Evolutionary conservation across 768 basidiomycete species (phyloP).

Genomic region (Auriculariales sp.): DNA sequence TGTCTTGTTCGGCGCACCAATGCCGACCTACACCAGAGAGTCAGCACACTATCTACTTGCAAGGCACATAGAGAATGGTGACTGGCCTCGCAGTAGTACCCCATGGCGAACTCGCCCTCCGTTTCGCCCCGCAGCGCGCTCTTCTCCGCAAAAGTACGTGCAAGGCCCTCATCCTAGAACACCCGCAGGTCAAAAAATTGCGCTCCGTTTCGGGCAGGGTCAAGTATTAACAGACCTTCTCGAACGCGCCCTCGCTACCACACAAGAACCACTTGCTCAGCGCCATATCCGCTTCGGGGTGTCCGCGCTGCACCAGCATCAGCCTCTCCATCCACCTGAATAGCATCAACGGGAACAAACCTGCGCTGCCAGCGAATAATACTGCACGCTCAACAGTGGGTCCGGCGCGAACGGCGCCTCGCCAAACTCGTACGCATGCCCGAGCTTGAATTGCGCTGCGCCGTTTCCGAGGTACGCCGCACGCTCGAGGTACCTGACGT

Average conservation of each 20-base stretch:
- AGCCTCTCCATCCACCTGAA: neutral
- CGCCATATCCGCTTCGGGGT: conserved; percentile 92
- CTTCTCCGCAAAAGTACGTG: conserved; percentile 83
- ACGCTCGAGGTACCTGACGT: conserved; percentile 66
- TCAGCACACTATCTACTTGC: neutral
- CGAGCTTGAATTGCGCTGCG: conserved; percentile 78
- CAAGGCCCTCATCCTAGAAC: conserved; percentile 76
- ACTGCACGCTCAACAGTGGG: conserved; percentile 78
- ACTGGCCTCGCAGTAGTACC: conserved; percentile 65
- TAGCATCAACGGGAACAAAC: neutral
- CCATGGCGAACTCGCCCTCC: conserved; percentile 87
- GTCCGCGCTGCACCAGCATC: conserved; percentile 60
- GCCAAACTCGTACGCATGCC: conserved; percentile 86
- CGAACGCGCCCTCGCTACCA: conserved; percentile 37
- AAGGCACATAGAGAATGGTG: too few relatives aligned
- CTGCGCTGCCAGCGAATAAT: conserved; percentile 35
- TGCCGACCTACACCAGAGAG: conserved; percentile 39
- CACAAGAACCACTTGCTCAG: conserved; percentile 95
- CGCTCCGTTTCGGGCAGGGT: conserved; percentile 1
- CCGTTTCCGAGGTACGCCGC: conserved; percentile 74
- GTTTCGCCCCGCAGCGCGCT: conserved; percentile 43
- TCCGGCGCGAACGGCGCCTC: conserved; percentile 76
- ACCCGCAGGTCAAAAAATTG: conserved; percentile 56
- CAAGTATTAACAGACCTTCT: conserved; percentile 3
- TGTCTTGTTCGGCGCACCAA: conserved; percentile 38